Conservation (phyloP, 805 yeast genomes). For the Ogataea nakhonphanomensis region DNA sequence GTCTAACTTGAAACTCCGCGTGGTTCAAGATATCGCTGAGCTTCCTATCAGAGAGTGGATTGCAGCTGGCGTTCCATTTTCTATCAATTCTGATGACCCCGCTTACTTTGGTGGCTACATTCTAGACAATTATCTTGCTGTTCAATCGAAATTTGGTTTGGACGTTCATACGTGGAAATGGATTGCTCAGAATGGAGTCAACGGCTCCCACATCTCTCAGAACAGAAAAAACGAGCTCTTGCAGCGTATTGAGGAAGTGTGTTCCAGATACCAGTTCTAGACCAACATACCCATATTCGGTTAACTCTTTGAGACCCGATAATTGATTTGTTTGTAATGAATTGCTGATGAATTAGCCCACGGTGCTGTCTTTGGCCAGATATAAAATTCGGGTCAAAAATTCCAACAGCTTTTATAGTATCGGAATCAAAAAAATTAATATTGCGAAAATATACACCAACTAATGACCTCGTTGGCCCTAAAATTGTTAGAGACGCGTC, state of each 20-base stretch:
- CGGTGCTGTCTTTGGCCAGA: too few relatives aligned
- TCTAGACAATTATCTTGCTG: slow-evolving; percentile 67
- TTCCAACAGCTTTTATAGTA: neutral
- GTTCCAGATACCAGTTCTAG: slow-evolving; percentile 20
- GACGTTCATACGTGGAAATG: slow-evolving; percentile 55
- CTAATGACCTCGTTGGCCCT: slow-evolving; percentile 17
- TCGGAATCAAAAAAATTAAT: too few relatives aligned
- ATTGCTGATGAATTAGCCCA: too few relatives aligned
- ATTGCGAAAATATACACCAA: slow-evolving; percentile 1
- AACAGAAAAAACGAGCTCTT: slow-evolving; percentile 48
- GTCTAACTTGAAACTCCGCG: slow-evolving; percentile 73
- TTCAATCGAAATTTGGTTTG: slow-evolving; percentile 65
- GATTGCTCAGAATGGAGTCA: slow-evolving; percentile 62
- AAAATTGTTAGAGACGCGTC: slow-evolving; percentile 8
- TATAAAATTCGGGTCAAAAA: neutral
- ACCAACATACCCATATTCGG: too few relatives aligned
- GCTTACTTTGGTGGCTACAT: slow-evolving; percentile 86
- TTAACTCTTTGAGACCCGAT: too few relatives aligned
- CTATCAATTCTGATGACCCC: slow-evolving; percentile 76
- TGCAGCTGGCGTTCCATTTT: slow-evolving; percentile 63
- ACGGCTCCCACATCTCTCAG: slow-evolving; percentile 71
- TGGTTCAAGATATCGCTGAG: slow-evolving; percentile 62
- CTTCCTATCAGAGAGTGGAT: slow-evolving; percentile 62
- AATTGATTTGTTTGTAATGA: too few relatives aligned
- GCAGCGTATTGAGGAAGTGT: slow-evolving; percentile 41